Base-by-base conservation (phyloP, 192 early-diverging fungal genomes). In the Coemansia sp. region DNA sequence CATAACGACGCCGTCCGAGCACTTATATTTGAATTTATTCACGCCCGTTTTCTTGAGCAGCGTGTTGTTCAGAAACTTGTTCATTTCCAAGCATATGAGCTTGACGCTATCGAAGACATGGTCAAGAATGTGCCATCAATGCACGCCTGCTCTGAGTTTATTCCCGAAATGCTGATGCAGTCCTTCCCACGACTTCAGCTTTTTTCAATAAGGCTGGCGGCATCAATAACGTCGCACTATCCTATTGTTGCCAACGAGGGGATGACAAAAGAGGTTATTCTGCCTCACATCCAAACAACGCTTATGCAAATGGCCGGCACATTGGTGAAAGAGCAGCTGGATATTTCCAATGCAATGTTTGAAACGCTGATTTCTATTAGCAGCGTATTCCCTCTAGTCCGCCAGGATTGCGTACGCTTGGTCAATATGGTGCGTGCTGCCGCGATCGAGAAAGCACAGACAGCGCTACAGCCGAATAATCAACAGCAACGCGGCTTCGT, bases 101-200 rank as follows among this genome's bases (percentile, higher is more conserved):
- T 70, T 26, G 64, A 68, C 1, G 65, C 85, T 5, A 85, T 90
- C 19, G 73, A 72, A 9, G 71, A 83, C 63, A 74, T 89, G 61
- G 86, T 89, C n/a, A 67, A 77, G 21, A 60, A 79, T n/a, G 84
- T 90, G 22, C 88, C 88, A 16, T 89, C 88, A 15, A 86, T 90
- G 76, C 87, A 88, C 47, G 84, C 86, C 11, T 82, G 85, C 41
- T 59, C 80, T 12, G 83, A 85, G 59, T 88, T 87, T 76, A 71
- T 90, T 12, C 68, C 82, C 0, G 87, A 90, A 62, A 76, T 90
- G 32, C 69, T 88, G 19, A 68, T 77, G 76, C 76, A 83, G 42
- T 64, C 76, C 7, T 37, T 67, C 10, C 74, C 73, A 43, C 55
- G 58, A 3, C 60, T 76, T 51, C 81, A 78, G 67, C 61, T 69